Base-by-base conservation (phyloP, 2,329 filamentous ascomycete species). In the Colletotrichum neosansevieriae region DNA sequence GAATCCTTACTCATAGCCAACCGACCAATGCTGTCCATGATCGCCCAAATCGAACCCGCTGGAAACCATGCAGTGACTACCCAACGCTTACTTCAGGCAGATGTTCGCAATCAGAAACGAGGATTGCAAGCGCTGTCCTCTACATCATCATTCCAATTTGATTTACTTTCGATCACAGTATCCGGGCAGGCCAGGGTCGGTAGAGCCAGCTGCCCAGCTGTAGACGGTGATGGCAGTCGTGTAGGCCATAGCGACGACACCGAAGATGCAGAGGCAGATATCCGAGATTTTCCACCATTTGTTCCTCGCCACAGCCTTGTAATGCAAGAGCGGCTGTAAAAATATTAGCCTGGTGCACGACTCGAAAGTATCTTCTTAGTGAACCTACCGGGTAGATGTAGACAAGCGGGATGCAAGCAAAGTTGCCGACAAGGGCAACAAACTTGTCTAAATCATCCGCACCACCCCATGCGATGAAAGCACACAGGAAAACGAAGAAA, bases 351-450 rank as follows among this genome's bases (percentile, higher is more conserved):
- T 57, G 15, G 50, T 17, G 19, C 42, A 47, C 53, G 45, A 11
- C 57, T 59, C 72, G 60, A 71, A 71, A 19, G 47, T 51, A 50
- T 19, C 24, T 29, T 49, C 19, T 58, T 24, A 36, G 42, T 17
- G 24, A 44, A 89, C 93, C 86, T 86, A 98, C 94, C 72, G 96
- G 97, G 78, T 99, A 99, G 61, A 99, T 97, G 76, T 93, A 94
- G 11, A 94, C 91, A 71, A 94, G 78, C 13, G 91, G 91, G 61
- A 94, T 89, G 72, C 91, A 94, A 2, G 91, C 91, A 74, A 92
- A 89, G 42, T 87, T 90, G 12, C 91, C 91, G 71, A 93, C 93
- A 53, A 94, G 79, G 0, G 91, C 89, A 12, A 94, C 91, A 72
- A 93, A 93, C 70, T 91, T 89, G 78, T 99, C 96, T 62, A 99